Evolutionary conservation across 805 yeast genomes (phyloP), one percentile per base, ranked within the genome.

Genomic region (Huiozyma sinensis): DNA sequence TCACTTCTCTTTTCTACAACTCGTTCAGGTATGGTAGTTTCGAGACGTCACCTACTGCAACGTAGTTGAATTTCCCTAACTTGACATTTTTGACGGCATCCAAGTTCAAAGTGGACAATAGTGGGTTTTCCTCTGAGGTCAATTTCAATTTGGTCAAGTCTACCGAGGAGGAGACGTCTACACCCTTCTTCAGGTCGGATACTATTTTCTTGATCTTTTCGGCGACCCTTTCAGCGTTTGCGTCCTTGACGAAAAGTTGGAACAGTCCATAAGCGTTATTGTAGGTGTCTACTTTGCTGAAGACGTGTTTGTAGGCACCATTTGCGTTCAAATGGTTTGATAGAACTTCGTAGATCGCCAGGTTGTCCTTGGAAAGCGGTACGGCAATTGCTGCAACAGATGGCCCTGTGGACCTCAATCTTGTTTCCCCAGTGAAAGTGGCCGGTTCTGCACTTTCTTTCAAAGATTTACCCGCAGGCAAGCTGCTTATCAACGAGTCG

Each of bases 1-100:
- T 17, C 24, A 17, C 24, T 17, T 17, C 24, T 17, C 2, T 4
- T 2, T 17, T 17, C 4, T 17, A 41, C 27, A 90, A 81, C 72
- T 92, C 96, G 66, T 83, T 88, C 58, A 83, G 81, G 66, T 73
- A 83, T 60, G 98, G 97, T 70, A 90, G 78, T 53, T 77, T 79
- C 61, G 79, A 81, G 49, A 82, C 78, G 66, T 87, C 82, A 69
- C 97, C 98, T 50, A 86, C 81, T 50, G 92, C 96, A 52, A 82
- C 92, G 61, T 83, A 81, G 71, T 81, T 87, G 72, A 80, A 81
- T 60, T 78, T 78, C 51, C 73, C 73, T 48, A 83, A 56, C 59
- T 75, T 70, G 63, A 61, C 70, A 47, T 58, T 52, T 49, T 68
- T 66, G 43, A 67, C 71, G 27, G 65, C 51, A 32, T 66, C 58